Base-by-base conservation (phyloP, 192 early-diverging fungal genomes). In the Glomus cerebriforme region DNA sequence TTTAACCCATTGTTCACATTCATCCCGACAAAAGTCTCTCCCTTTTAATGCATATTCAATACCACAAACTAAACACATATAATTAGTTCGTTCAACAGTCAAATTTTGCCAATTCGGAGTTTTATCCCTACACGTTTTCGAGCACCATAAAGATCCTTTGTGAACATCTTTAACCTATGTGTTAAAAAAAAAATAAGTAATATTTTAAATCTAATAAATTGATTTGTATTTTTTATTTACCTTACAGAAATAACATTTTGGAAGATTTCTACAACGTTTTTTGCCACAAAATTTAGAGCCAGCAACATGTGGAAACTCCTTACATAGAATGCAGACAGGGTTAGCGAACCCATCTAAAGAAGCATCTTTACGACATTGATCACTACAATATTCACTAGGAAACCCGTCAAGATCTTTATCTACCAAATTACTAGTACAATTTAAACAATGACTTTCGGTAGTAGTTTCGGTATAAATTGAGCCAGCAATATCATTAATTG, bases 281-380 rank as follows among this genome's bases (percentile, higher is more conserved):
- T 26, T 31, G 22, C 73, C 73, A 60, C 73, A 75, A 75, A 58
- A 75, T 34, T 75, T 29, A 10, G 73, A 60, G 13, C 22, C n/a
- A 12, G 32, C 24, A 34, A 75, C 35, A 31, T 26, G 31, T 12
- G 73, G 73, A 34, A 32, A 59, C 34, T 58, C 59, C 26, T 75
- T 75, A 62, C 73, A 75, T 37, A 59, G 58, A 7, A 26, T 75
- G 35, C 73, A 75, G 9, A 32, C 19, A 39, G 29, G 13, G 15
- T 27, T 75, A 15, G 47, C 49, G 8, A 37, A 34, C 1, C 47
- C 73, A 9, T 24, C n/a, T 32, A 1, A 26, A 12, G 45, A 54
- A 37, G 73, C 73, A 26, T 31, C 73, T 26, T 19, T 22, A 9
- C 73, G 49, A 62, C 73, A 75, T 37, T 62, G 34, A 43, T 75